Evolutionary conservation across 164 flowering plant genomes (phyloP).

Genomic region (Annona squamosa): DNA sequence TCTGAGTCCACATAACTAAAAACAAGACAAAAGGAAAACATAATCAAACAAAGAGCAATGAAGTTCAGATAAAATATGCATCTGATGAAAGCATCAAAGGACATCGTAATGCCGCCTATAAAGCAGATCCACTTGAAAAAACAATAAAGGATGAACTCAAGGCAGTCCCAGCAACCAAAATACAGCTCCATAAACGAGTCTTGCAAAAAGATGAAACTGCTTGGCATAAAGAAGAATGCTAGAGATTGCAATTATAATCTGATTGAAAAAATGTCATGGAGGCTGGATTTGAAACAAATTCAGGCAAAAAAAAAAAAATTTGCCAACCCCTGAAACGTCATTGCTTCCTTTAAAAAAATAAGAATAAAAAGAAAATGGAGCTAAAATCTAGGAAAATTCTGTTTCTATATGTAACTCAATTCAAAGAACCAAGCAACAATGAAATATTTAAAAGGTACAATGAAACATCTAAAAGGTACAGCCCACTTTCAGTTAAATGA

Average conservation of each 20-base stretch:
- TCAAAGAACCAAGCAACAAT: too few species aligned
- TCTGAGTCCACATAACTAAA: constrained; percentile 54
- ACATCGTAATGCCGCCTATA: background rate
- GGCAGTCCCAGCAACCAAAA: background rate
- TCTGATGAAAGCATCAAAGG: background rate
- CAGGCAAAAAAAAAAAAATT: background rate
- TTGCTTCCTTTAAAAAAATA: background rate
- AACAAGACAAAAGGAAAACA: constrained; percentile 1
- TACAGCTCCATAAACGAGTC: background rate
- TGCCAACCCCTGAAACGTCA: background rate
- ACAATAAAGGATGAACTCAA: background rate
- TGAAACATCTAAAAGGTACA: too few species aligned
- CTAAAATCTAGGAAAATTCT: too few species aligned
- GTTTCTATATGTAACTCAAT: background rate
- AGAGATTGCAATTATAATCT: background rate
- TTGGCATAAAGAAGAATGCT: background rate
- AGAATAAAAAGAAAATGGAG: background rate
- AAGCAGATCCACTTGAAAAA: background rate
- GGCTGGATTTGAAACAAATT: background rate
- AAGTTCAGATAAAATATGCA: background rate
- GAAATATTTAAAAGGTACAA: too few species aligned
- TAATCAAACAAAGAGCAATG: background rate
- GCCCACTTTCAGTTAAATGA: too few species aligned
- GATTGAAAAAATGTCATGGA: background rate
- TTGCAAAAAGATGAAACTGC: background rate